Evolutionary conservation across 139 green algal species (phyloP), one percentile per base, ranked within the genome.

Genomic region (Ettlia oleoabundans): DNA sequence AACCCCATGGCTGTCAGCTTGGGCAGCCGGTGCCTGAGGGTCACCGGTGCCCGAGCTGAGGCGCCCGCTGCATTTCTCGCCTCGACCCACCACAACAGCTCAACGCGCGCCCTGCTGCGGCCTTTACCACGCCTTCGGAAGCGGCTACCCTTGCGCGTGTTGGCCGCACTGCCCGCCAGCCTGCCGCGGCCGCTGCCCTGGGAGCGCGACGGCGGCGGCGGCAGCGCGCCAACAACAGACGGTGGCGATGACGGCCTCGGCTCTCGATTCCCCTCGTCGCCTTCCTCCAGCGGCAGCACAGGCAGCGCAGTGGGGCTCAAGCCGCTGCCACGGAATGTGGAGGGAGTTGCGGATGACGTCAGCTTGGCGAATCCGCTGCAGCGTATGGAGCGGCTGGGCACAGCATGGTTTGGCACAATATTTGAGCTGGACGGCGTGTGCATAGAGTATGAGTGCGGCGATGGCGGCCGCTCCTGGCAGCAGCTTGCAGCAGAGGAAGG

Each of bases 381-480:
- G 38, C 84, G 94, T 13, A 85, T 93, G 78, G 76, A 97, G 65
- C 86, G 93, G 0, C 73, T 98, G 41, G 83, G 91, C 32, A 95
- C 93, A 3, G 93, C 86, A 42, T 99, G 96, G 96, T 95, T 98
- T 85, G 95, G 95, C 26, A 95, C 90, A 37, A 94, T 99, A 40
- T 82, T 97, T 55, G 95, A 98, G 76, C 92, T 92, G 61, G 92
- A 98, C 73, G 95, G 95, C 9, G 93, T 98, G 28, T 82, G 75
- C 58, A 63, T 89, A 30, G 80, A 86, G 55, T 86, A 92, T 51
- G 78, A 82, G 53, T 80, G 73, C 53, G 73, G 73, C 53, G 84
- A 93, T 47, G 86, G 86, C 15, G 84, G 82, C 5, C 89, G 93
- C 32, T 92, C 94, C 3, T 99, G 96, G 96, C 83, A 93, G 19